Evolutionary conservation across 441 rosid species (phyloP).

Genomic region (Omphalea diandra): DNA sequence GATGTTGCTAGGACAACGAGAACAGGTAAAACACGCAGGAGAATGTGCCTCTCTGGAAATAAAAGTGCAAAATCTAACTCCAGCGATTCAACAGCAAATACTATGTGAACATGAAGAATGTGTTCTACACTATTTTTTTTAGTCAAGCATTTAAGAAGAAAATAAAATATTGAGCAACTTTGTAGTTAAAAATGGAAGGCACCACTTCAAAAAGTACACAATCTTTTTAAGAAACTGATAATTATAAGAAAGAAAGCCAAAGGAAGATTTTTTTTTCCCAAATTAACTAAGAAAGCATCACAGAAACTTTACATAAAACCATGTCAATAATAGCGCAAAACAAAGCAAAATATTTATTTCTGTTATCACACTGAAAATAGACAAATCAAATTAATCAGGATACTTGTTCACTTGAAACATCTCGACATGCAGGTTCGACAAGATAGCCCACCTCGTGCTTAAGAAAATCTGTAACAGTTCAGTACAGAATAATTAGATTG

Average conservation of each 20-base stretch:
- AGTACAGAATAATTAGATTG: slow-evolving; percentile 20
- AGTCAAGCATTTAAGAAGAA: slow-evolving; percentile 56
- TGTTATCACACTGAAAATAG: background rate
- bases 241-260: background rate
- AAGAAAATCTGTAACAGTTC: slow-evolving; percentile 74
- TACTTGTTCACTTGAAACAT: slow-evolving; percentile 99
- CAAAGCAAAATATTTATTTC: slow-evolving; percentile 1
- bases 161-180: too few relatives aligned
- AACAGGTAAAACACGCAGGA: slow-evolving; percentile 95
- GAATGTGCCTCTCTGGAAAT: slow-evolving; percentile 94
- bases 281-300: slow-evolving; percentile 5
- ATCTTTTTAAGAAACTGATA: background rate
- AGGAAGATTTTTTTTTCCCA: background rate
- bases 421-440: slow-evolving; percentile 93
- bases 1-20: slow-evolving; percentile 97
- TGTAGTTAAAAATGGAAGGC: background rate
- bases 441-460: slow-evolving; percentile 99
- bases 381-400: slow-evolving; percentile 46
- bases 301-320: background rate
- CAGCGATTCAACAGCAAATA: slow-evolving; percentile 95
- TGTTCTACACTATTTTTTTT: slow-evolving; percentile 79
- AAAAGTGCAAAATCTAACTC: slow-evolving; percentile 97
- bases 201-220: background rate
- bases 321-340: background rate
- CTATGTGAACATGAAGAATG: slow-evolving; percentile 97